Percentiles rank a stretch among this genome's conserved stretches.
Conservation (phyloP, 2,329 filamentous ascomycete genomes). For the Epichloe coenophiala region DNA sequence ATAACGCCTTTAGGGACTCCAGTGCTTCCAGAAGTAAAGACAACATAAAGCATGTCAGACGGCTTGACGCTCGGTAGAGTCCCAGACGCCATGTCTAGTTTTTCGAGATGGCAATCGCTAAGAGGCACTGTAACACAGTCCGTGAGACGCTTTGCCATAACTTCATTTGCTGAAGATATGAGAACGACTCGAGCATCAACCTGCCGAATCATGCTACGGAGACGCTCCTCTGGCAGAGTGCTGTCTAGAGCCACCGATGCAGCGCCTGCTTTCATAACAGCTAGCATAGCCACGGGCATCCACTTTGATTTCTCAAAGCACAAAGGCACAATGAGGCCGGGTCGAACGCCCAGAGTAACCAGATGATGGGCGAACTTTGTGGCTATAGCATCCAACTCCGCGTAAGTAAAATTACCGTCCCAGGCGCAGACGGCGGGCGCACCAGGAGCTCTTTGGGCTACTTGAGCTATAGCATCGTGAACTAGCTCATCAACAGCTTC, state of each 20-base stretch:
- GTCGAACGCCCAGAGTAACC: constrained; percentile 9
- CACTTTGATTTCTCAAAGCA: constrained; percentile 23
- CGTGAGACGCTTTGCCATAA: background rate
- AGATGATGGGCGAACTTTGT: constrained; percentile 6
- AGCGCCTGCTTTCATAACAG: constrained; percentile 20
- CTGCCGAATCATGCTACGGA: constrained; percentile 2
- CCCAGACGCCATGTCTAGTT: background rate
- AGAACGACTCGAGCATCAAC: background rate
- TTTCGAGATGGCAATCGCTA: background rate
- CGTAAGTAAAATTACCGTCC: constrained; percentile 15
- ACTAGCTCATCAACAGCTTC: background rate
- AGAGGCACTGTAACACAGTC: background rate
- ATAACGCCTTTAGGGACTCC: constrained; percentile 11
- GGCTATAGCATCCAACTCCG: constrained; percentile 7
- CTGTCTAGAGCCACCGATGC: constrained; percentile 8
- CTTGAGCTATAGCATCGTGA: background rate
- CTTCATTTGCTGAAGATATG: background rate
- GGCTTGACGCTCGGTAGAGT: background rate
- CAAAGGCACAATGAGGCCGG: constrained; percentile 15
- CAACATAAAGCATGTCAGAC: constrained; percentile 1
- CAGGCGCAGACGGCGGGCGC: constrained; percentile 9
- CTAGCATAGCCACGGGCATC: constrained; percentile 18
- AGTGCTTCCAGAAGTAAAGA: constrained; percentile 13
- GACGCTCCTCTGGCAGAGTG: constrained; percentile 5
- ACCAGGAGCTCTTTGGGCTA: background rate